phyloP scores from a whole-genome alignment of 495 filamentous ascomycete genomes.

The Podospora sp. region DNA sequence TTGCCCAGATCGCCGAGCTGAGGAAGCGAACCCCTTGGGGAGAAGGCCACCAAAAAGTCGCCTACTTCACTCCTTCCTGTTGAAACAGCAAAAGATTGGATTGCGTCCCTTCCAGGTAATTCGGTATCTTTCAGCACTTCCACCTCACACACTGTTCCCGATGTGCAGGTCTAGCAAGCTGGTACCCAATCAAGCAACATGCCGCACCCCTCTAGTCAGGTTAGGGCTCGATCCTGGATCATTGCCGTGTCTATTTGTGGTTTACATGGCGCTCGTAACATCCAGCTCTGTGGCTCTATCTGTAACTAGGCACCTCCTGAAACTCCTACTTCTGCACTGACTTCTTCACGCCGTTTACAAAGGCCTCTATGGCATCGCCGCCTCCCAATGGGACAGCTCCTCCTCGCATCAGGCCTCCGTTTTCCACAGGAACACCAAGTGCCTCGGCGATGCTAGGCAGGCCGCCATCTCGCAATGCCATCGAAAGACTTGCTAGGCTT shows the following conservation, averaged over 20 bases:
- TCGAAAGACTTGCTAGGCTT: conserved; percentile 78
- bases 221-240: not conserved
- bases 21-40: too few relatives aligned
- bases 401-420: conserved; percentile 77
- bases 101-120: too few relatives aligned
- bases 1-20: too few relatives aligned
- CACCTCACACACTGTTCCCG: too few relatives aligned
- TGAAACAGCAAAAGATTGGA: too few relatives aligned
- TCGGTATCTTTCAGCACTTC: too few relatives aligned
- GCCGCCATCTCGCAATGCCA: conserved; percentile 89
- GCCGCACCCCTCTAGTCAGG: not conserved
- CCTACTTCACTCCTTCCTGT: too few relatives aligned
- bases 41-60: too few relatives aligned
- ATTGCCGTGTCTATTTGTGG: not conserved
- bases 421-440: conserved; percentile 72
- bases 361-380: conserved; percentile 85
- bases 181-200: not conserved
- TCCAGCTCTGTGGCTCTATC: not conserved
- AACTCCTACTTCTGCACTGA: conserved; percentile 57
- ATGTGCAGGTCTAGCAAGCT: not conserved
- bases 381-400: conserved; percentile 82
- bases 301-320: not conserved
- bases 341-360: conserved; percentile 83
- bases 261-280: not conserved
- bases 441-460: conserved; percentile 87